Evolutionary conservation across 164 flowering plant genomes (phyloP).

Genomic region (Stephania yunnanensis): DNA sequence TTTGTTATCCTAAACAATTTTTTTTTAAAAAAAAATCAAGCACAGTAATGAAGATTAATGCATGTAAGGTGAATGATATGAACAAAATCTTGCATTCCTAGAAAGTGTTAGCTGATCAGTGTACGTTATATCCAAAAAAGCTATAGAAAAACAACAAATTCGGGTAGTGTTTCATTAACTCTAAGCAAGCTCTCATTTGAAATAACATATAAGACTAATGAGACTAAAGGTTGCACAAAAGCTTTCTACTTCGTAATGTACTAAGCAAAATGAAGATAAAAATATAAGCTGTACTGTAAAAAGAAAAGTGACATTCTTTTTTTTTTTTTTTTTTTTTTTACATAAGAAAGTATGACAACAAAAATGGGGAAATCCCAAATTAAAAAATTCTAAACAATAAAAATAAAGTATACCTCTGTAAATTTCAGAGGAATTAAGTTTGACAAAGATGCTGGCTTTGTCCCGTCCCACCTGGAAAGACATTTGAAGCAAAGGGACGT

Average conservation of each 20-base stretch:
- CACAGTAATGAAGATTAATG: too few relatives aligned
- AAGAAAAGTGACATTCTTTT: too few relatives aligned
- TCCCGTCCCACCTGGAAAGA: constrained; percentile 72
- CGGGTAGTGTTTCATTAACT: neutral
- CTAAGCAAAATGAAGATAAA: neutral
- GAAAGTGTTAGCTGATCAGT: neutral
- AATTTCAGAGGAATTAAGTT: constrained; percentile 81
- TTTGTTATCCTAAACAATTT: too few relatives aligned
- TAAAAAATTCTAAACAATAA: neutral
- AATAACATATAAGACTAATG: neutral
- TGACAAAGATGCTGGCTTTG: constrained; percentile 78
- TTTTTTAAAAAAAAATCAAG: too few relatives aligned
- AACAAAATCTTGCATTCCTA: too few relatives aligned
- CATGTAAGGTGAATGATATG: neutral
- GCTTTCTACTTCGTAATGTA: neutral
- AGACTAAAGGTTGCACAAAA: neutral
- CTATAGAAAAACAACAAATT: neutral
- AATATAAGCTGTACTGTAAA: too few relatives aligned
- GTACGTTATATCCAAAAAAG: neutral
- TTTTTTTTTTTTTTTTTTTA: too few relatives aligned
- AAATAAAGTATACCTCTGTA: constrained; percentile 43
- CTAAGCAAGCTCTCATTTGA: neutral
- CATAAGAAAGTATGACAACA: too few relatives aligned
- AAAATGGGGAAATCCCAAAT: neutral
- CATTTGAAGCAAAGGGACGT: neutral